These are phyloP conservation scores for Dioscorea cayenensis DNA, from an alignment of 116 monocot species.

Conservation along the genomic window DNA sequence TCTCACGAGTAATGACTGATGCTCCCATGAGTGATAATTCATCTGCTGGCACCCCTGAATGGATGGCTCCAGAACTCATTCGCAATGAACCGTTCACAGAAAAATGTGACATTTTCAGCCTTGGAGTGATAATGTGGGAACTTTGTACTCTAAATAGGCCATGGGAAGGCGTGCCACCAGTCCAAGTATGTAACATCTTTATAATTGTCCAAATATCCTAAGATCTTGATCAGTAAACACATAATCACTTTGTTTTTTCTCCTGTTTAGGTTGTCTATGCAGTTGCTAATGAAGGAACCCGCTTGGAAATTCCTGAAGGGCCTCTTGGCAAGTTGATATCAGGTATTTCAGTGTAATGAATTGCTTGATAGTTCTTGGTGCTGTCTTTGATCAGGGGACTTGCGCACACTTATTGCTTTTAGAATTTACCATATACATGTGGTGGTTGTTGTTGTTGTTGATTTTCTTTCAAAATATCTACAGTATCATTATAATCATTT, in stretches of 20 bases:
- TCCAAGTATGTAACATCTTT: slow-evolving; percentile 44
- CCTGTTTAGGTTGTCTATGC: slow-evolving; percentile 65
- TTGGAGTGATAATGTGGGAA: slow-evolving; percentile 99
- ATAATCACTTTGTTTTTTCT: background rate
- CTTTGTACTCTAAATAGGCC: slow-evolving; percentile 81
- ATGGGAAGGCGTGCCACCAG: slow-evolving; percentile 81
- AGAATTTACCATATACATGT: no score
- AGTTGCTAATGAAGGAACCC: slow-evolving; percentile 80
- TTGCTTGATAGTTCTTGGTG: no score
- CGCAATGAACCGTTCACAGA: slow-evolving; percentile 86
- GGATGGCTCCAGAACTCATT: slow-evolving; percentile 99
- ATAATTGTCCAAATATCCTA: background rate
- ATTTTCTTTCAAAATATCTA: no score
- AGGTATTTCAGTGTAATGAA: slow-evolving; percentile 25
- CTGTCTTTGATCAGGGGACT: no score
- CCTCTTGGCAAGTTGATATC: slow-evolving; percentile 83
- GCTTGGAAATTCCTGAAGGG: slow-evolving; percentile 77
- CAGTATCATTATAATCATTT: no score
- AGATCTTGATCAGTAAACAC: background rate
- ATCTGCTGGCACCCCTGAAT: slow-evolving; percentile 94
- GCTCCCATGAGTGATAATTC: slow-evolving; percentile 57
- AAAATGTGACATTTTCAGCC: slow-evolving; percentile 94
- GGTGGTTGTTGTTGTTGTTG: no score
- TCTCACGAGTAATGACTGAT: slow-evolving; percentile 65
- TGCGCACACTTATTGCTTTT: no score